These are phyloP conservation scores for Tagetes erecta DNA, from an alignment of 129 eudicot genomes.

Conservation along the genomic window DNA sequence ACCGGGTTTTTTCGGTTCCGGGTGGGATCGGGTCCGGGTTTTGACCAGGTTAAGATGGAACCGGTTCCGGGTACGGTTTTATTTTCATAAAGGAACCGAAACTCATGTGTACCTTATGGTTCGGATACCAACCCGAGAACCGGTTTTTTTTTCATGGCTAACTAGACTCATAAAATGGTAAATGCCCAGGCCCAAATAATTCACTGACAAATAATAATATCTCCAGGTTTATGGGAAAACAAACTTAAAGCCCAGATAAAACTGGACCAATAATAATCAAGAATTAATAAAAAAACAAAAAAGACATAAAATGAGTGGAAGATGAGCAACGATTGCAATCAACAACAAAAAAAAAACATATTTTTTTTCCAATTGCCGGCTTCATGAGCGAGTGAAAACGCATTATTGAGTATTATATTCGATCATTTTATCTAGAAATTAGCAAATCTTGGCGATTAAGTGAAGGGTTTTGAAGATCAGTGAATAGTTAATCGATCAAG, in stretches of 20 bases:
- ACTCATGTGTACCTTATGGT: no score
- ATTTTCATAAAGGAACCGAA: no score
- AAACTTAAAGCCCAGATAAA: slow-evolving; percentile 30
- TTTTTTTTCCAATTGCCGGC: not conserved
- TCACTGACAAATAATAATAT: not conserved
- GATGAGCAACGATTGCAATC: slow-evolving; percentile 37
- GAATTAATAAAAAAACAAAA: not conserved
- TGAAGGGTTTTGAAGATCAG: slow-evolving; percentile 31
- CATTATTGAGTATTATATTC: slow-evolving; percentile 3
- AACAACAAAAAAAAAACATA: not conserved
- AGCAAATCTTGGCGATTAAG: not conserved
- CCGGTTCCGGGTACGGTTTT: no score
- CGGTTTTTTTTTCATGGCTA: no score
- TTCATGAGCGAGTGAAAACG: slow-evolving; percentile 2
- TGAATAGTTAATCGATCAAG: slow-evolving; percentile 1
- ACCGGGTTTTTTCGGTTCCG: no score
- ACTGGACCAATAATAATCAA: slow-evolving; percentile 32
- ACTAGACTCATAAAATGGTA: not conserved
- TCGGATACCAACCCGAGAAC: no score
- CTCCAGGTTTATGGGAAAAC: slow-evolving; percentile 39
- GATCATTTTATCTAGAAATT: not conserved
- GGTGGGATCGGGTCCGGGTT: no score
- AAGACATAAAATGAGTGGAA: slow-evolving; percentile 46
- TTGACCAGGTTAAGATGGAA: no score
- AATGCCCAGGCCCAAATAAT: slow-evolving; percentile 6